Base-by-base conservation (phyloP, 176 grass and related monocot species). In the Luzula sylvatica region DNA sequence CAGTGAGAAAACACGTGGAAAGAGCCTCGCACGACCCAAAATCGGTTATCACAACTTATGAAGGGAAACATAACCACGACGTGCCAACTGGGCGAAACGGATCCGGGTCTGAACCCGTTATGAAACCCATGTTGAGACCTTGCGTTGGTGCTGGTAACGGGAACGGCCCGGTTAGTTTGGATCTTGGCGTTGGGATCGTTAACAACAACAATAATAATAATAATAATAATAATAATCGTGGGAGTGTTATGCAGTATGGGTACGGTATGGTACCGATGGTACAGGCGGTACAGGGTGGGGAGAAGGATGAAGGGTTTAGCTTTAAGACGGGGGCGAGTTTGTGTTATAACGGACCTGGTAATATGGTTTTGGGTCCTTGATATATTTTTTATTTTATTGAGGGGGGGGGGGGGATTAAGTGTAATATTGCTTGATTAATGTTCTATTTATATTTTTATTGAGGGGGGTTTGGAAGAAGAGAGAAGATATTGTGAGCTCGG, bases 41-140 rank as follows among this genome's bases (percentile, higher is more conserved):
- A 75, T 87, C 93, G 46, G 93, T 98, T 52, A 98, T 98, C 56
- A 98, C 93, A 28, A 98, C 93, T 11, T 98, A 98, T 29, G 93
- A 98, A 72, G 93, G 93, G 30, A 98, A 98, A 56, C 93, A 98
- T 70, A 98, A 98, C 65, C 93, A 98, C 71, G 93, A 92, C 68
- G 93, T 92, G 28, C 93, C 93, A 59, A 87, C 82, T 58, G 76
- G 85, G 38, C 84, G 78, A 72, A 87, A 79, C 59, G 68, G 74
- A 64, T 64, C 59, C 9, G 59, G 59, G 2, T 63, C 59, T 28
- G 59, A 41, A 5, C 29, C 59, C 69, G 35, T 16, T 44, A 61
- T 43, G 56, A 61, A 13, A 12, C 56, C 56, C 44, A 23, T 45
- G 38, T 35, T 35, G 73, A 83, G 77, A 65, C 62, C 72, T 55